Evolutionary conservation across 2,329 filamentous ascomycete genomes (phyloP).

Genomic region (Plenodomus tracheiphilus): DNA sequence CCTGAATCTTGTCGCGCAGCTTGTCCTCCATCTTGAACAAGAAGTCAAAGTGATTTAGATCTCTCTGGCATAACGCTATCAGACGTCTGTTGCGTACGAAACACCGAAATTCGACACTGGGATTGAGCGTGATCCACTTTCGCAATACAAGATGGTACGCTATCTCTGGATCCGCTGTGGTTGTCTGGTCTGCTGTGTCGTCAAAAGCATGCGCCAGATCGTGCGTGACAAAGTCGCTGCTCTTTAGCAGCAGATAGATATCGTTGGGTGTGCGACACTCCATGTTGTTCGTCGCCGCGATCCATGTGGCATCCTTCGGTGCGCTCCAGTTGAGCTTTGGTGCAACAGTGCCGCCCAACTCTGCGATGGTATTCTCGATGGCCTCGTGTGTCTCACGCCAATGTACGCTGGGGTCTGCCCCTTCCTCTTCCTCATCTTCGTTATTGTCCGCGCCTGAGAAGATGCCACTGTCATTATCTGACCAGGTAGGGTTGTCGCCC

Average conservation of each 20-base stretch:
- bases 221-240: conserved; percentile 91
- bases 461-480: conserved; percentile 57
- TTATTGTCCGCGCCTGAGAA: conserved; percentile 51
- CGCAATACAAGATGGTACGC: conserved; percentile 82
- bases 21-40: conserved; percentile 68
- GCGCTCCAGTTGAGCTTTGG: conserved; percentile 98
- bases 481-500: conserved; percentile 48
- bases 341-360: conserved; percentile 81
- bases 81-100: conserved; percentile 85
- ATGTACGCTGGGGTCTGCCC: conserved; percentile 61
- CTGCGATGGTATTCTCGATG: conserved; percentile 76
- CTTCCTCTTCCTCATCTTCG: conserved; percentile 59
- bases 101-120: conserved; percentile 90
- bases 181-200: conserved; percentile 56
- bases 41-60: conserved; percentile 89
- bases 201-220: conserved; percentile 94
- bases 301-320: conserved; percentile 95
- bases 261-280: conserved; percentile 89
- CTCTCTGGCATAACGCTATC: conserved; percentile 83
- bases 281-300: conserved; percentile 83
- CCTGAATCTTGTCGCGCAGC: conserved; percentile 68
- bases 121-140: conserved; percentile 85
- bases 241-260: conserved; percentile 91
- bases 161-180: conserved; percentile 51
- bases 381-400: conserved; percentile 74